Conservation (phyloP, 2,329 filamentous ascomycete species). For the Dothideomycetes sp. region DNA sequence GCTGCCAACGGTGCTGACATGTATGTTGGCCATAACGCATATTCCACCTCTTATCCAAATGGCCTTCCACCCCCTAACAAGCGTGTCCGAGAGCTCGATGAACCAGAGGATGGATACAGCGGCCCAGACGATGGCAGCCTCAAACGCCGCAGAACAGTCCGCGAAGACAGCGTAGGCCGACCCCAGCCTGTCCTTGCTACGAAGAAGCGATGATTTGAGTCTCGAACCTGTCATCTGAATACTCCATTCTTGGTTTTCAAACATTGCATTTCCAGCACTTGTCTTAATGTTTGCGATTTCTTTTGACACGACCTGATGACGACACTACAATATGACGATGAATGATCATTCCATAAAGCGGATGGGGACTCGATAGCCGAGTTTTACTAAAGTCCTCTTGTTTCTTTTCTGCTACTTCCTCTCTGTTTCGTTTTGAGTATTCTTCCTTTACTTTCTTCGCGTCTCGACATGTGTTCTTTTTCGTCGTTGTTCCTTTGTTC, state of each 20-base stretch:
- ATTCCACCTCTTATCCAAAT: background rate
- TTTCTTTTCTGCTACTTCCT: conserved; percentile 1
- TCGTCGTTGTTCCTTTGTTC: background rate
- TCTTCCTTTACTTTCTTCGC: background rate
- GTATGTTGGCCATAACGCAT: conserved; percentile 27
- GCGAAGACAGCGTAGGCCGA: conserved; percentile 8
- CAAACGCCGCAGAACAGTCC: conserved; percentile 43
- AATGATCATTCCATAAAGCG: conserved; percentile 10
- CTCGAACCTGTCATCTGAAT: background rate
- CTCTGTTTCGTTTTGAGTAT: background rate
- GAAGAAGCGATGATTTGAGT: conserved; percentile 1
- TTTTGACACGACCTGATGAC: conserved; percentile 8
- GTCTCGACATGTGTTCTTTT: too few species aligned
- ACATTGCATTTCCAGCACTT: conserved; percentile 3
- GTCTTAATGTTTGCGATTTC: conserved; percentile 1
- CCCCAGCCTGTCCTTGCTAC: conserved; percentile 3
- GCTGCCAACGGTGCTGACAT: conserved; percentile 51
- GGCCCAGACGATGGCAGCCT: conserved; percentile 52
- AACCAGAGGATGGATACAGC: conserved; percentile 53
- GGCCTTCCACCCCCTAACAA: conserved; percentile 36
- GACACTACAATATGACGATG: conserved; percentile 9
- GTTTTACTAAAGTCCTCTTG: conserved; percentile 4
- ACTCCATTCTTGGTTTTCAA: conserved; percentile 1
- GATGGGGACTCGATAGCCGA: conserved; percentile 1
- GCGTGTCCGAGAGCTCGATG: conserved; percentile 51